Conservation (phyloP, 2,329 filamentous ascomycete species). For the Teratosphaeria zuluensis region DNA sequence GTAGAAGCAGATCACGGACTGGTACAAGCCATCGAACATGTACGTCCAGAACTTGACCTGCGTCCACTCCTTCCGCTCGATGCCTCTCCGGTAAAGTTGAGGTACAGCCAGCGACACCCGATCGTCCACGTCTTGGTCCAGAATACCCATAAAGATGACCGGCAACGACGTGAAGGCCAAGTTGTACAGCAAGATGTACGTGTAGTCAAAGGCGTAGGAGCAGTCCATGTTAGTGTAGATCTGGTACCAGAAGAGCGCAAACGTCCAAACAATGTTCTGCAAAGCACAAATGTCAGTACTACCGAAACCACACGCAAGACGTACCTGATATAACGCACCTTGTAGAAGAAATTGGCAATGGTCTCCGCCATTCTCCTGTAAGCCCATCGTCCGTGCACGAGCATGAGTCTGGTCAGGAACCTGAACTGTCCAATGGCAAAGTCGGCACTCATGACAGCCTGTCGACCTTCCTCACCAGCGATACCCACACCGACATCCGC, state of each 20-base stretch:
- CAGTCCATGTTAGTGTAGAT: conserved; percentile 94
- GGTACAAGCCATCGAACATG: conserved; percentile 90
- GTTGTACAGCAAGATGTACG: conserved; percentile 94
- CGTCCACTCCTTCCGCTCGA: conserved; percentile 94
- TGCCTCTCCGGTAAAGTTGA: conserved; percentile 88
- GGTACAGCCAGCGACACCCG: conserved; percentile 88
- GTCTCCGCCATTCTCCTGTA: conserved; percentile 87
- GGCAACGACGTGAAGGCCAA: conserved; percentile 92
- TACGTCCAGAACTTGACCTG: conserved; percentile 94
- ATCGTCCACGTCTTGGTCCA: conserved; percentile 95
- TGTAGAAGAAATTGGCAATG: conserved; percentile 99
- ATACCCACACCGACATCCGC: conserved; percentile 95
- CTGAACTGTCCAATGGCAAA: conserved; percentile 93
- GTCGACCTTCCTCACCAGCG: conserved; percentile 81
- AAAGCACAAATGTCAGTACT: conserved; percentile 17
- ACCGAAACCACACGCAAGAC: background rate
- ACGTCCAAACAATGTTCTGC: conserved; percentile 93
- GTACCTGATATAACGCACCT: conserved; percentile 42
- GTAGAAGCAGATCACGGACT: conserved; percentile 88
- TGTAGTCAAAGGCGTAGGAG: conserved; percentile 95
- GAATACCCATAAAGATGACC: conserved; percentile 88
- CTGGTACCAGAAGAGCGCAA: conserved; percentile 94
- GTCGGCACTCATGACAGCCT: conserved; percentile 92
- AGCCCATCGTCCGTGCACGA: conserved; percentile 93
- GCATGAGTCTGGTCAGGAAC: conserved; percentile 71